phyloP scores from a whole-genome alignment of 495 filamentous ascomycete genomes.

The Hyaloscypha hepaticicola region DNA sequence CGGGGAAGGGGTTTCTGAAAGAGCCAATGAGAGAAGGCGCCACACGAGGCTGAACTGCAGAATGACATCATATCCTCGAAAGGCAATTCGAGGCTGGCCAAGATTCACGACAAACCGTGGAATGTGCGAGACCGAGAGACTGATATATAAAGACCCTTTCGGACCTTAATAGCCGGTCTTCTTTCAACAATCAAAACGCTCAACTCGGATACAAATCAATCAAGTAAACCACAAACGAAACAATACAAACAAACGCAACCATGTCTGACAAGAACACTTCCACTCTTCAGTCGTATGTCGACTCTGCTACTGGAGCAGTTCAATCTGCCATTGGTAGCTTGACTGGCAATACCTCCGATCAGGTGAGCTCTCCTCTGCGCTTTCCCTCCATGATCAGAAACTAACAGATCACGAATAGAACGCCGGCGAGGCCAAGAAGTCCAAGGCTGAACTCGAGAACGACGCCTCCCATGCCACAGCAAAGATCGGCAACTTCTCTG shows the following conservation, averaged over 20 bases:
- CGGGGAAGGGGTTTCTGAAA: not conserved
- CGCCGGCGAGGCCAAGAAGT: conserved; percentile 57
- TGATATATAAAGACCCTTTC: not conserved
- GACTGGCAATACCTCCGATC: conserved; percentile 69
- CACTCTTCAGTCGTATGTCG: conserved; percentile 77
- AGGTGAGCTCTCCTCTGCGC: conserved; percentile 46
- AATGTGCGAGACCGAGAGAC: not conserved
- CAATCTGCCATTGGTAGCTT: conserved; percentile 71
- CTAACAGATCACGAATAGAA: conserved; percentile 27
- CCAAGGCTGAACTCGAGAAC: conserved; percentile 61
- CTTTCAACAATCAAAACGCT: not conserved
- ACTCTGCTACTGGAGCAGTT: conserved; percentile 69
- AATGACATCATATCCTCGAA: not conserved
- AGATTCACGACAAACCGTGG: not conserved
- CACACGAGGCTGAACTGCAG: not conserved
- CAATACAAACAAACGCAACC: conserved; percentile 16
- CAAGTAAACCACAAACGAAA: conserved; percentile 4
- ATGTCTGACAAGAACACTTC: conserved; percentile 75
- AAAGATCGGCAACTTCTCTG: conserved; percentile 67
- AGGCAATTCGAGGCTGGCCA: not conserved
- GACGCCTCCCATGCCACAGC: conserved; percentile 69
- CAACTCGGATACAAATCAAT: not conserved
- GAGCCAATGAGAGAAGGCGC: not conserved
- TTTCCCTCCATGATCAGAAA: not conserved
- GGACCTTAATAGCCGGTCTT: conserved; percentile 3